Conservation (phyloP, 768 basidiomycete species). For the Dacryopinax primogenitus region DNA sequence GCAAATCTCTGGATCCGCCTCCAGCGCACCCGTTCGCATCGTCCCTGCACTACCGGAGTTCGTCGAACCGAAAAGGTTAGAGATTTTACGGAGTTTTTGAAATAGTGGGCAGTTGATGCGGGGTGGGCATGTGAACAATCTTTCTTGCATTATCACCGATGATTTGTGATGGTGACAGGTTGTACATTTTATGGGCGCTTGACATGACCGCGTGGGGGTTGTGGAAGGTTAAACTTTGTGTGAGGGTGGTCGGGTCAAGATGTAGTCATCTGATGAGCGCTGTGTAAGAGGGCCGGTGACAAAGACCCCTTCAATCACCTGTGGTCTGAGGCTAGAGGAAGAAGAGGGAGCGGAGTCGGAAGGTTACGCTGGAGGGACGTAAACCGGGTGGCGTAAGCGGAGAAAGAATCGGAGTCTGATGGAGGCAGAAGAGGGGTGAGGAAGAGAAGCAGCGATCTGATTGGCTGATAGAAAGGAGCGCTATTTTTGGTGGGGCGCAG, state of each 20-base stretch:
- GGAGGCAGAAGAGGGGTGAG: neutral
- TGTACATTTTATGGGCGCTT: constrained; percentile 2
- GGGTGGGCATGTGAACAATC: neutral
- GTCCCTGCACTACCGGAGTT: too few relatives aligned
- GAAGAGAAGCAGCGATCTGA: neutral
- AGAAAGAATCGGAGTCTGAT: neutral
- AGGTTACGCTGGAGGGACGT: too few relatives aligned
- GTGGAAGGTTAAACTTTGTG: neutral
- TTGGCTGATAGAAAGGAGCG: constrained; percentile 1
- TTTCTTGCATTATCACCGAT: too few relatives aligned
- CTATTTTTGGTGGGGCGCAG: constrained; percentile 9
- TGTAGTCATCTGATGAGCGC: neutral
- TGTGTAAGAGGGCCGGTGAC: neutral
- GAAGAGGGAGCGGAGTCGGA: too few relatives aligned
- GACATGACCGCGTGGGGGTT: neutral
- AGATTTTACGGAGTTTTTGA: neutral
- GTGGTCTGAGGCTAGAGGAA: too few relatives aligned
- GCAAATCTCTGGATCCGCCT: neutral
- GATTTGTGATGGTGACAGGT: too few relatives aligned
- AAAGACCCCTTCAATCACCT: neutral
- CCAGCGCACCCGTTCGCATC: too few relatives aligned
- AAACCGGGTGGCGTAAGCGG: neutral
- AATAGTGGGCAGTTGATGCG: neutral
- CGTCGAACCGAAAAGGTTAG: neutral
- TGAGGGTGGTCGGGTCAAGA: neutral